phyloP scores from a whole-genome alignment of 2,329 filamentous ascomycete species.

The Fragosphaeria purpurea region DNA sequence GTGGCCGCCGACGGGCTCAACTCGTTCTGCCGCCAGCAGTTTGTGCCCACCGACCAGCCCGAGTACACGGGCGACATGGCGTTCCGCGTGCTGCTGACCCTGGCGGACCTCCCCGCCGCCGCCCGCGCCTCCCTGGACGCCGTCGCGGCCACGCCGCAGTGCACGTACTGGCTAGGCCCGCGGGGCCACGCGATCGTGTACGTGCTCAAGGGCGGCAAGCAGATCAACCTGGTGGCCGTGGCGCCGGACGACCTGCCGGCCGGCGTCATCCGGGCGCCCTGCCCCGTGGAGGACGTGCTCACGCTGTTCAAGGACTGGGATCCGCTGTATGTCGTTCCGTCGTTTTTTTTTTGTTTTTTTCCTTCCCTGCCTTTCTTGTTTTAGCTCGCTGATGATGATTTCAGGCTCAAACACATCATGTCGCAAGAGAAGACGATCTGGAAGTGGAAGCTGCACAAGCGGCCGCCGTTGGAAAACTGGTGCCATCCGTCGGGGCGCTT shows the following conservation, averaged over 20 bases:
- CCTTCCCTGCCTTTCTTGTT: neutral
- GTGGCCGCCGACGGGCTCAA: constrained; percentile 5
- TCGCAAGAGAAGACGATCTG: constrained; percentile 5
- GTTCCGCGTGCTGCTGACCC: constrained; percentile 6
- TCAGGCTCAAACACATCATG: constrained; percentile 4
- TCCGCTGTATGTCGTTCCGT: neutral
- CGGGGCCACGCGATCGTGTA: constrained; percentile 8
- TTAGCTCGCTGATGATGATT: neutral
- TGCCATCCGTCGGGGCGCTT: constrained; percentile 3
- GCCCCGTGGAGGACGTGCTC: constrained; percentile 3
- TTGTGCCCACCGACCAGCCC: constrained; percentile 6
- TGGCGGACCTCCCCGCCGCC: neutral
- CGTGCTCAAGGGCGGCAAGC: constrained; percentile 7
- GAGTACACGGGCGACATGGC: constrained; percentile 8
- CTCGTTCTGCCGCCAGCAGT: constrained; percentile 2
- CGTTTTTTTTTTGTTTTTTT: neutral
- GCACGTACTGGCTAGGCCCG: constrained; percentile 9
- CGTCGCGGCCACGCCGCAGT: constrained; percentile 2
- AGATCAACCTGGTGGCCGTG: constrained; percentile 9
- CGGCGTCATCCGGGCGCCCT: constrained; percentile 4
- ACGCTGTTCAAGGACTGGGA: constrained; percentile 7
- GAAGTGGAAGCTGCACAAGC: constrained; percentile 10
- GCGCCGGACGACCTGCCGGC: constrained; percentile 7
- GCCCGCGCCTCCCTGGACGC: neutral
- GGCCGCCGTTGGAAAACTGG: constrained; percentile 4